These are phyloP conservation scores for Tetrapisispora phaffii DNA, from an alignment of 805 yeast species.

Conservation along the genomic window DNA sequence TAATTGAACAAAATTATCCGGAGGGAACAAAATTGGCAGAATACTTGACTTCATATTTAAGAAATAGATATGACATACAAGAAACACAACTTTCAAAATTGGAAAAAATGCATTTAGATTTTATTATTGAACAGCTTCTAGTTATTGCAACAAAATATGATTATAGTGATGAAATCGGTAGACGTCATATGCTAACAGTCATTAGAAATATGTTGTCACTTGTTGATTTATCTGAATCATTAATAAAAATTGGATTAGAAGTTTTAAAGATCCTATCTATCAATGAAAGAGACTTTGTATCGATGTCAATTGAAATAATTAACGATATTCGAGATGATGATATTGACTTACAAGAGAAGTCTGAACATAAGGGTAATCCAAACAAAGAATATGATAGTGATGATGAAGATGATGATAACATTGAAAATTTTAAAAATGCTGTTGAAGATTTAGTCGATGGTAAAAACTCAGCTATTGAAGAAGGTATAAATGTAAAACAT, in stretches of 20 bases:
- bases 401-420: constrained; percentile 16
- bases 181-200: constrained; percentile 60
- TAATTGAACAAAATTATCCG: constrained; percentile 63
- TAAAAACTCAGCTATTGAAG: constrained; percentile 11
- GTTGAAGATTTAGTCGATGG: constrained; percentile 31
- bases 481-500: constrained; percentile 14
- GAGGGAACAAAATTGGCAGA: constrained; percentile 67
- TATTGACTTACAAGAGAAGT: constrained; percentile 31
- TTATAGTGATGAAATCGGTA: constrained; percentile 82
- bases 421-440: constrained; percentile 41
- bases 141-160: constrained; percentile 63
- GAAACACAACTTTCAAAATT: constrained; percentile 18
- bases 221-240: constrained; percentile 44
- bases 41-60: constrained; percentile 46
- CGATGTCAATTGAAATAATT: constrained; percentile 75
- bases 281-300: constrained; percentile 74
- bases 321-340: constrained; percentile 72
- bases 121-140: constrained; percentile 64
- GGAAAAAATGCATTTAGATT: constrained; percentile 54
- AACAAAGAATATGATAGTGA: constrained; percentile 8
- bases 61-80: constrained; percentile 31
- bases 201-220: constrained; percentile 50
- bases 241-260: constrained; percentile 47
- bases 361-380: constrained; percentile 10
- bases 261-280: constrained; percentile 64